These are phyloP conservation scores for Leishmania tropica DNA, from an alignment of 208 protist species.

Conservation along the genomic window DNA sequence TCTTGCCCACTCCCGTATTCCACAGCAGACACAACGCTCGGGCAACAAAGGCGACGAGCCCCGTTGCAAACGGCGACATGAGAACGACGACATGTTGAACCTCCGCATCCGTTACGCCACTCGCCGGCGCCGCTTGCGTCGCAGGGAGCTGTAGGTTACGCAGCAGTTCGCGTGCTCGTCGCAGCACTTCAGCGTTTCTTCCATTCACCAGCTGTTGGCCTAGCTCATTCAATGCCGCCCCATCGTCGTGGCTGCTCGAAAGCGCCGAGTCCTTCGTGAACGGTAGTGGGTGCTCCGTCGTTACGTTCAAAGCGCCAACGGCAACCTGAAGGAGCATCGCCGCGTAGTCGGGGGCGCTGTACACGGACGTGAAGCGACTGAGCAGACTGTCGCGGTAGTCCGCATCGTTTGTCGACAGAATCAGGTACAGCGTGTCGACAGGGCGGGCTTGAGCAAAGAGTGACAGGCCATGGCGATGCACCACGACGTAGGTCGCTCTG, in stretches of 20 bases:
- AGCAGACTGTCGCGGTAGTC: constrained; percentile 67
- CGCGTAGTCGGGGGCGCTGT: constrained; percentile 73
- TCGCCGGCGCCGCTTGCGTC: constrained; percentile 43
- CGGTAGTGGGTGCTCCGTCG: constrained; percentile 2
- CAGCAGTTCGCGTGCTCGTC: constrained; percentile 68
- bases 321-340: constrained; percentile 92
- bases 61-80: constrained; percentile 72
- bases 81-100: constrained; percentile 53
- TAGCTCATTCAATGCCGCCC: constrained; percentile 56
- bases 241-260: constrained; percentile 34
- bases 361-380: constrained; percentile 70
- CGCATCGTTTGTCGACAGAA: constrained; percentile 51
- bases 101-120: constrained; percentile 17
- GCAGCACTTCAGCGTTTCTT: constrained; percentile 54
- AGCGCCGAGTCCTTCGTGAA: constrained; percentile 13
- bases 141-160: constrained; percentile 55
- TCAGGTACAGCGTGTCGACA: constrained; percentile 86
- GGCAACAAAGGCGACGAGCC: constrained; percentile 59
- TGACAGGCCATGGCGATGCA: constrained; percentile 81
- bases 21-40: constrained; percentile 76
- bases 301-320: constrained; percentile 36
- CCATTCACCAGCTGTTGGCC: constrained; percentile 45
- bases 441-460: constrained; percentile 78
- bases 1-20: constrained; percentile 47
- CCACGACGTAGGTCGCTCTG: constrained; percentile 62